Evolutionary conservation across 2,329 filamentous ascomycete genomes (phyloP), one percentile per base, ranked within the genome.

Genomic region (Neonectria sp.): DNA sequence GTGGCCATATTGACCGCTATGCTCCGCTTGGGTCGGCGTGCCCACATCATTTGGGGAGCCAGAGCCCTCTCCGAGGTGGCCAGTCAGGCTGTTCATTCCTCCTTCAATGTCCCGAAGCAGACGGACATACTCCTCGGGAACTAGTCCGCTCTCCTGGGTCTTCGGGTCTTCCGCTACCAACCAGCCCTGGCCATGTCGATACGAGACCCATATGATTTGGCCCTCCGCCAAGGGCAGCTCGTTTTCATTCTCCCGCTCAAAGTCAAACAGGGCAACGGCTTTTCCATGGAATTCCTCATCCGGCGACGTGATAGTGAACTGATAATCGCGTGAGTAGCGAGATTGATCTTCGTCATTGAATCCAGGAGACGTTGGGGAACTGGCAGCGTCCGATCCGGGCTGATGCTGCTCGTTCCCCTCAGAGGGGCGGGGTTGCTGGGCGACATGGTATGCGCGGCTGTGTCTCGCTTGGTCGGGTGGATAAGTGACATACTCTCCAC

Each of bases 221-320:
- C 96, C 96, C 82, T 99, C 96, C 1, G 94, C 91, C 53, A 99
- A 84, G 4, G 95, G 94, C 64, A 99, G 84, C 81, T 99, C 96
- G 78, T 98, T 99, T 79, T 98, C 95, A 79, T 98, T 98, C 81
- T 98, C 95, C 35, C 95, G 90, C 74, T 91, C 91, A 82, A 99
- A 99, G 79, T 98, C 95, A 79, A 97, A 99, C 25, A 99, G 86
- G 7, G 96, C 96, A 31, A 99, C 94, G 12, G 95, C 95, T 79
- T 97, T 97, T 55, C 96, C 96, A 77, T 98, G 95, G 89, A 98
- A 98, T 80, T 98, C 95, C 82, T 98, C 95, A 79, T 98, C 96
- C 6, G 95, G 95, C 15, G 94, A 97, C 17, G 94, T 95, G 74
- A 97, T 97, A 21, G 94, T 97, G 79, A 98, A 97, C 75, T 97